These are phyloP conservation scores for Tetradesmus obliquus DNA, from an alignment of 139 green algal species.

Conservation along the genomic window DNA sequence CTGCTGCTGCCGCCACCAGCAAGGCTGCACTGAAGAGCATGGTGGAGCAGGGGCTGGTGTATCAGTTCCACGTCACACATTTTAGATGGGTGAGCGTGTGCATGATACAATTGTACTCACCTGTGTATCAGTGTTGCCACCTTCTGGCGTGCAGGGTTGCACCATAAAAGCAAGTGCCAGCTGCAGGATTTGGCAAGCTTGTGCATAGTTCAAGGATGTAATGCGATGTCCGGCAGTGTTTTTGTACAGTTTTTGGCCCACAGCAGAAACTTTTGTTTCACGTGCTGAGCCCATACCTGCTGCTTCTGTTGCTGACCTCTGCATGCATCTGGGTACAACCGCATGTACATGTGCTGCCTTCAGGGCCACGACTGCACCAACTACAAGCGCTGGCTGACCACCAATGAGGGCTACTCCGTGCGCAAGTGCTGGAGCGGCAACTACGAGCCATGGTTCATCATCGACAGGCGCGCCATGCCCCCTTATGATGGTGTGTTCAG, in stretches of 20 bases:
- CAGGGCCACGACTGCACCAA: background rate
- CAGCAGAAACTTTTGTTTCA: no score
- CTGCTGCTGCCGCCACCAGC: background rate
- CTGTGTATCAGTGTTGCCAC: no score
- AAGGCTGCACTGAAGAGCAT: background rate
- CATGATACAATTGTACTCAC: no score
- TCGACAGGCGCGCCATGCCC: constrained; percentile 18
- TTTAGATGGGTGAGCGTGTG: background rate
- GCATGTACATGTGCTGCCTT: background rate
- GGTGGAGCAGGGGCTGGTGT: background rate
- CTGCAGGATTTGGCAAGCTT: no score
- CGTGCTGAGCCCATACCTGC: no score
- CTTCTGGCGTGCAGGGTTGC: no score
- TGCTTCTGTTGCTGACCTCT: no score
- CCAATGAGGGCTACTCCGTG: background rate
- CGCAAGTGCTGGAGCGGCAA: background rate
- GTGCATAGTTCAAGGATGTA: no score
- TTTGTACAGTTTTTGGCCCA: no score
- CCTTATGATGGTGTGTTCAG: constrained; percentile 59
- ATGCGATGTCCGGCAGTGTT: no score
- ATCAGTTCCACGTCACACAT: background rate
- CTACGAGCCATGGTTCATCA: constrained; percentile 68
- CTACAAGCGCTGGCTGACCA: background rate
- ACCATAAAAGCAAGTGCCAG: no score
- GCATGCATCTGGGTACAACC: no score